phyloP scores from a whole-genome alignment of 2,329 filamentous ascomycete genomes.

The Neurospora sp. region DNA sequence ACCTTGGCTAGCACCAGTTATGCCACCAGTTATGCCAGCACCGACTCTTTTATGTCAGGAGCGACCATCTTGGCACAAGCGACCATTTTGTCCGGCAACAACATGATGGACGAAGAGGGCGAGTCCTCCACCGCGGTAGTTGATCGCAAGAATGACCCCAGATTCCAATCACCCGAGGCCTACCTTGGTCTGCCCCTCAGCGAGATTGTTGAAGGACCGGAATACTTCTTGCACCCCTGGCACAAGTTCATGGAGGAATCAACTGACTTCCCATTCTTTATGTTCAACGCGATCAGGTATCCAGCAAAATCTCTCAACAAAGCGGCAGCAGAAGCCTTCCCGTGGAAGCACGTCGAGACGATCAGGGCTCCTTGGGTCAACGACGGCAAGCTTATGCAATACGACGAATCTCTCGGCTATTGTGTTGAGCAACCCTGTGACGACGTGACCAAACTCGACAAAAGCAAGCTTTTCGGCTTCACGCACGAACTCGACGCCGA shows the following conservation, averaged over 20 bases:
- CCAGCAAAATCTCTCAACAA: neutral
- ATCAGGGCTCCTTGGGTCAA: neutral
- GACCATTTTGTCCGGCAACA: neutral
- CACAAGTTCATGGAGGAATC: neutral
- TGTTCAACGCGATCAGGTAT: neutral
- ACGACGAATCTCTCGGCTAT: neutral
- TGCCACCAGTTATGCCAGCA: neutral
- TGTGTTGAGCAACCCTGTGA: neutral
- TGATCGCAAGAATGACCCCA: neutral
- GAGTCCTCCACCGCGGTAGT: neutral
- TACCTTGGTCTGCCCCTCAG: neutral
- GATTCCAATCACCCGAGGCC: neutral
- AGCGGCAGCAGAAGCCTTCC: neutral
- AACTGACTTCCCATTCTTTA: neutral
- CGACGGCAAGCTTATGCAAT: neutral
- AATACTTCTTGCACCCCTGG: neutral
- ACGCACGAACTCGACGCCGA: neutral
- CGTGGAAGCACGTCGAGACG: neutral
- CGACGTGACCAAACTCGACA: neutral
- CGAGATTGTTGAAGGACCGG: neutral
- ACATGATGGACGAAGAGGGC: neutral
- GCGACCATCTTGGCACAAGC: neutral
- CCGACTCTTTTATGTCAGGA: neutral
- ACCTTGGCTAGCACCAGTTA: neutral
- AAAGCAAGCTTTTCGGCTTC: neutral